Percentiles rank a stretch among this genome's conserved stretches.
phyloP scores from a whole-genome alignment of 306 rosid species.

The Carpinus viminea region DNA sequence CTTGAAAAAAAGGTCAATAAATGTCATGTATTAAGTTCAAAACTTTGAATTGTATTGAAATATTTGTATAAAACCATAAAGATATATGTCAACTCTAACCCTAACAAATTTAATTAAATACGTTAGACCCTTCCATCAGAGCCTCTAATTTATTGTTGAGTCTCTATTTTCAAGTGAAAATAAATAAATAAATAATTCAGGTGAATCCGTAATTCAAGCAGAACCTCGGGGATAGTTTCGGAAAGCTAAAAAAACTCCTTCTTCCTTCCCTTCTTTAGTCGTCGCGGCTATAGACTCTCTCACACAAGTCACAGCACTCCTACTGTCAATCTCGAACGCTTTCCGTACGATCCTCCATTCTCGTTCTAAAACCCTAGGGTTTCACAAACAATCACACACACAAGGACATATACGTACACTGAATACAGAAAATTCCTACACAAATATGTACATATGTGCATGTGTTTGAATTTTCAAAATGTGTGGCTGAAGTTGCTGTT shows the following conservation, averaged over 20 bases:
- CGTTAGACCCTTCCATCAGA: no score
- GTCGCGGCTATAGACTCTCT: slow-evolving; percentile 37
- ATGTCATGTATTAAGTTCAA: no score
- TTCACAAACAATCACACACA: background rate
- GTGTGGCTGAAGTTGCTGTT: slow-evolving; percentile 20
- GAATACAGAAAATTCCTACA: no score
- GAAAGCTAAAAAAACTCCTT: background rate
- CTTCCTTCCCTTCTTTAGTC: slow-evolving; percentile 26
- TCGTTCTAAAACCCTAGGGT: slow-evolving; percentile 36
- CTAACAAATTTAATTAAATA: no score
- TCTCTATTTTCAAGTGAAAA: no score
- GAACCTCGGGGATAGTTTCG: background rate
- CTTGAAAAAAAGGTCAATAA: no score
- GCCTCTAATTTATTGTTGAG: no score
- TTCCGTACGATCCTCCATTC: slow-evolving; percentile 32
- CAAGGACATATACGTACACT: no score
- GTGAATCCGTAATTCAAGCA: background rate
- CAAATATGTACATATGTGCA: background rate
- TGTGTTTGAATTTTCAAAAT: background rate
- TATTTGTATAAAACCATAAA: no score
- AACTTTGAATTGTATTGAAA: no score
- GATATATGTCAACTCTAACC: no score
- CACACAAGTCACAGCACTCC: background rate
- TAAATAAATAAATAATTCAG: no score
- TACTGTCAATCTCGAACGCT: slow-evolving; percentile 12